Conservation (phyloP, 2,329 filamentous ascomycete species). For the Endoconidiophora laricicola region DNA sequence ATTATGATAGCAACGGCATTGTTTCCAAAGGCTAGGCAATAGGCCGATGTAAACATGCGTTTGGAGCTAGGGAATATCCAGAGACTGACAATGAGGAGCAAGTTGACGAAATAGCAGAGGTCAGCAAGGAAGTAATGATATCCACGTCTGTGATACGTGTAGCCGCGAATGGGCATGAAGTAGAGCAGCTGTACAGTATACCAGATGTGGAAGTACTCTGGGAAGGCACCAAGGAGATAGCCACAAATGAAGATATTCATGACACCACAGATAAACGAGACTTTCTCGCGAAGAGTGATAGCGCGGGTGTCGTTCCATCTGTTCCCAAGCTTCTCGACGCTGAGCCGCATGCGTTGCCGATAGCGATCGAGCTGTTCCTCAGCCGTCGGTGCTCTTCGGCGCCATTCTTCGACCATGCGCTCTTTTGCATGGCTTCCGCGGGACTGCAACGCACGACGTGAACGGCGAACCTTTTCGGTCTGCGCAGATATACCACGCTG, state of each 20-base stretch:
- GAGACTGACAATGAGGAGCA: constrained; percentile 63
- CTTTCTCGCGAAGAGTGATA: constrained; percentile 81
- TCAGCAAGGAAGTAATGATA: constrained; percentile 97
- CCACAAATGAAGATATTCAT: constrained; percentile 96
- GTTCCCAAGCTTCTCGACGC: constrained; percentile 71
- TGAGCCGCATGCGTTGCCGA: constrained; percentile 67
- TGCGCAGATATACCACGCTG: constrained; percentile 70
- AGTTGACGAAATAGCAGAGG: constrained; percentile 95
- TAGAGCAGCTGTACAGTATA: constrained; percentile 77
- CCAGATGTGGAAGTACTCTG: constrained; percentile 82
- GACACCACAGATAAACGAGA: constrained; percentile 89
- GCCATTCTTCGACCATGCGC: constrained; percentile 84
- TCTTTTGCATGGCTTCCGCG: constrained; percentile 66
- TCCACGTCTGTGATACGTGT: constrained; percentile 76
- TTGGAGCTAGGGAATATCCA: constrained; percentile 88
- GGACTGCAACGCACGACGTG: constrained; percentile 63
- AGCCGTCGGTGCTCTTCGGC: constrained; percentile 65
- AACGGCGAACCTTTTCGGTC: constrained; percentile 68
- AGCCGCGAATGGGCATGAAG: constrained; percentile 93
- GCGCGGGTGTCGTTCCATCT: constrained; percentile 81
- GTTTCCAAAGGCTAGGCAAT: constrained; percentile 87
- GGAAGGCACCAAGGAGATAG: constrained; percentile 74
- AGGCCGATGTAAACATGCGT: constrained; percentile 78
- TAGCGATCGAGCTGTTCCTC: constrained; percentile 91
- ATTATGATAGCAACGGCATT: constrained; percentile 96